Percentiles rank a stretch among this genome's conserved stretches.
Conservation (phyloP, 768 basidiomycete species). For the Boletus subparvulus region DNA sequence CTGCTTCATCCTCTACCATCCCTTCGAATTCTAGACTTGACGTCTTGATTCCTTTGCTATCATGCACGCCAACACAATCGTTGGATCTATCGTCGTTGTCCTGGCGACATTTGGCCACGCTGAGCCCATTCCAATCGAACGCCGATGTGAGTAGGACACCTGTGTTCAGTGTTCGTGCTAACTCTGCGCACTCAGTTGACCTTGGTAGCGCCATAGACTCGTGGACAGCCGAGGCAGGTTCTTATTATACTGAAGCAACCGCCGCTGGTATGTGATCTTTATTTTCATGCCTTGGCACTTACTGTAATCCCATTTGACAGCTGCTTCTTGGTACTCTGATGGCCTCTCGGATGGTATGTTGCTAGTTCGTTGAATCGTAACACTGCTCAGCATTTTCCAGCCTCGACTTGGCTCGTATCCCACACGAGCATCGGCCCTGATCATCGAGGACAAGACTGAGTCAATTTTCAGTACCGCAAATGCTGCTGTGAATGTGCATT, state of each 20-base stretch:
- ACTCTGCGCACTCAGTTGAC: slow-evolving; percentile 13
- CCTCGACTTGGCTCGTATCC: slow-evolving; percentile 20
- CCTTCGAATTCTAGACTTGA: background rate
- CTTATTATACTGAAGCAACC: slow-evolving; percentile 33
- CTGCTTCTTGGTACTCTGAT: slow-evolving; percentile 15
- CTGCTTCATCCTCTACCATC: background rate
- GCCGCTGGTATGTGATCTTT: slow-evolving; percentile 14
- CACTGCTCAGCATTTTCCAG: slow-evolving; percentile 3
- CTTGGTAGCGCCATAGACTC: slow-evolving; percentile 42
- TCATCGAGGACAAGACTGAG: background rate
- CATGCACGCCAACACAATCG: slow-evolving; percentile 33
- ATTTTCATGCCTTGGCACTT: background rate
- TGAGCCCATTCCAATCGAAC: slow-evolving; percentile 38
- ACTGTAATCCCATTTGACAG: background rate
- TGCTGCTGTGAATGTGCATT: slow-evolving; percentile 13
- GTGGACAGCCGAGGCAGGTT: slow-evolving; percentile 36
- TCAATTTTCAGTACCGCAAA: slow-evolving; percentile 13
- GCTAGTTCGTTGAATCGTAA: background rate
- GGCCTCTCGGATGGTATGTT: slow-evolving; percentile 21
- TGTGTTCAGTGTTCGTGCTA: slow-evolving; percentile 1
- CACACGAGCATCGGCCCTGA: background rate
- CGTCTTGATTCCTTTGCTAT: background rate
- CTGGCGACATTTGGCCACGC: slow-evolving; percentile 36
- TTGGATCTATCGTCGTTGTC: slow-evolving; percentile 38
- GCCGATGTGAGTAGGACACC: slow-evolving; percentile 40